phyloP scores from a whole-genome alignment of 306 rosid genomes.

The Castanospermum australe region DNA sequence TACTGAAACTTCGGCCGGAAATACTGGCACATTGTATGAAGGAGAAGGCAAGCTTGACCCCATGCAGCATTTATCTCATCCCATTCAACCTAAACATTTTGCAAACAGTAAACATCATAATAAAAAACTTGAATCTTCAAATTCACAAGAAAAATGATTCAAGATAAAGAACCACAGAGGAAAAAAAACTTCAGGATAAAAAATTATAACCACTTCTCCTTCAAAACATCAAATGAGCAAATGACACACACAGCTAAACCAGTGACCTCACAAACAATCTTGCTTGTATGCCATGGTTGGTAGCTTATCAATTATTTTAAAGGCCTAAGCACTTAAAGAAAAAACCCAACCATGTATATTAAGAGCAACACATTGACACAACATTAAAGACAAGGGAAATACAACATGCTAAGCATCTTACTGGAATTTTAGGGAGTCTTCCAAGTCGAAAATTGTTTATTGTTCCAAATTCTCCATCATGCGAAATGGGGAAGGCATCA shows the following conservation, averaged over 20 bases:
- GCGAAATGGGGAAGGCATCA: slow-evolving; percentile 95
- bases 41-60: slow-evolving; percentile 99
- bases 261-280: background rate
- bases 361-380: slow-evolving; percentile 10
- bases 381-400: slow-evolving; percentile 8
- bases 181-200: slow-evolving; percentile 1
- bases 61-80: slow-evolving; percentile 99
- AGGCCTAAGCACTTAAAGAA: background rate
- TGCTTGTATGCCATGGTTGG: background rate
- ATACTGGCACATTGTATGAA: slow-evolving; percentile 97
- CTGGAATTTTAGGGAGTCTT: slow-evolving; percentile 93
- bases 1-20: slow-evolving; percentile 91
- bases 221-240: slow-evolving; percentile 17
- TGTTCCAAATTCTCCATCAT: slow-evolving; percentile 97
- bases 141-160: background rate
- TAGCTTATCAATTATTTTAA: slow-evolving; percentile 23
- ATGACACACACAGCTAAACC: background rate
- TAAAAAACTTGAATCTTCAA: slow-evolving; percentile 26
- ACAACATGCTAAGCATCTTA: slow-evolving; percentile 41
- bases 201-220: background rate
- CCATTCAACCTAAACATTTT: slow-evolving; percentile 82
- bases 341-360: background rate
- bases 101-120: slow-evolving; percentile 27
- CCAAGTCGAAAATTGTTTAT: slow-evolving; percentile 96
- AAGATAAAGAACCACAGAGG: background rate